Percentiles rank a stretch among this genome's conserved stretches.
These are phyloP conservation scores for Botrytis galanthina DNA, from an alignment of 2,329 filamentous ascomycete genomes.

Conservation along the genomic window DNA sequence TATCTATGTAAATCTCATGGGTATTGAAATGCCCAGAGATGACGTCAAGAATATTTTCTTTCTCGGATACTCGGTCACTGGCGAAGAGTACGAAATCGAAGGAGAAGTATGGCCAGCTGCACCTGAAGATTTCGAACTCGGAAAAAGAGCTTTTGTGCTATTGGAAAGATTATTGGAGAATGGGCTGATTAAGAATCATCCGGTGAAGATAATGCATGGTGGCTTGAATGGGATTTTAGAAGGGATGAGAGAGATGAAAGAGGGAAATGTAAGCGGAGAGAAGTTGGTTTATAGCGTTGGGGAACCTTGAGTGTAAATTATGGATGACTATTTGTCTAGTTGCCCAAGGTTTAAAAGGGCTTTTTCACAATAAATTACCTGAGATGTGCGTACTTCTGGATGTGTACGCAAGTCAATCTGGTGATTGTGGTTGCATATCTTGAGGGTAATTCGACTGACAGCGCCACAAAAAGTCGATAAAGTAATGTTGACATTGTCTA, in stretches of 20 bases:
- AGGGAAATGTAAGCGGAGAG: not conserved
- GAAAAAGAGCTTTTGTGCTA: not conserved
- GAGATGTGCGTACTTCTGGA: not conserved
- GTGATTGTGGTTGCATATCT: accelerated
- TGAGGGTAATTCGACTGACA: accelerated
- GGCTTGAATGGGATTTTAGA: not conserved
- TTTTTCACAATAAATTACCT: accelerated
- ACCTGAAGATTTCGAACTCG: not conserved
- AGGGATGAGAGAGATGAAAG: not conserved
- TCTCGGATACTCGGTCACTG: not conserved
- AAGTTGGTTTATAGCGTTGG: constrained; percentile 3
- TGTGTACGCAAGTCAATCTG: not conserved
- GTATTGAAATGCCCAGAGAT: not conserved
- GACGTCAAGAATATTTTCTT: not conserved
- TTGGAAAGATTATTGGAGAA: not conserved
- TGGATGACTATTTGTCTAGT: not conserved
- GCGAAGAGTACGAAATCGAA: not conserved
- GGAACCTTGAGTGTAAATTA: not conserved
- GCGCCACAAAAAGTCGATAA: accelerated
- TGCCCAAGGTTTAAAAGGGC: too few species aligned
- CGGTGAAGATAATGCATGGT: not conserved
- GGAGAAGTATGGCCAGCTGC: not conserved
- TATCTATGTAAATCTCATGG: not conserved
- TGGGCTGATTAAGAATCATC: not conserved
- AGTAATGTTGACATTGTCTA: accelerated